Evolutionary conservation across 2,329 filamentous ascomycete species (phyloP), one percentile per base, ranked within the genome.

Genomic region (Nannizzia gypsea): DNA sequence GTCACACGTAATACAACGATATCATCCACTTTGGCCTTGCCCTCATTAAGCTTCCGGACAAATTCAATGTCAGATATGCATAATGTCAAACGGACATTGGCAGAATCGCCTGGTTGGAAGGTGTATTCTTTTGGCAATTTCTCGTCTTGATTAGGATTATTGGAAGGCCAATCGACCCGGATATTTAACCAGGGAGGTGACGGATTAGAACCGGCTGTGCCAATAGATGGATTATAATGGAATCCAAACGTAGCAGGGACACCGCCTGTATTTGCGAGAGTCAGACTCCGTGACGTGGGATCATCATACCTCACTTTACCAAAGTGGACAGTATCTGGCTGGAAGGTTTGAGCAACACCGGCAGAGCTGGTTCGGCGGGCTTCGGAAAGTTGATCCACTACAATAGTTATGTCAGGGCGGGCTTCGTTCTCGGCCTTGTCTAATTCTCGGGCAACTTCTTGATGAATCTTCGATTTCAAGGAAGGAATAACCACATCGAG

Each of bases 381-480:
- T 55, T 61, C 57, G 5, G 52, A 36, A 9, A 52, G 61, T 56
- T 71, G 73, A 64, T 97, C 92, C 0, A 95, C 83, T 0, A 96
- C 85, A 34, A 97, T 79, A 0, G 90, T 93, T 48, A 96, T 81
- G 1, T 82, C 83, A 0, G 93, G 93, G 0, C 92, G 81, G 0
- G 87, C 84, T 73, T 97, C 92, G 63, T 97, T 97, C 70, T 97
- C 92, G 1, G 86, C 88, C 54, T 90, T 86, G 69, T 99, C 93
- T 6, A 97, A 78, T 67, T 96, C 88, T 59, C 88, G 82, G 1
- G 88, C 91, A 11, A 97, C 88, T 68, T 97, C 90, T 60, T 88
- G 84, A 63, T 96, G 88, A 0, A 97, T 79, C 63, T 84, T 86
- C 1, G 89, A 83, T 70, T 95, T 96, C 26, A 96, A 76, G 28